Conservation (phyloP, 768 basidiomycete species). For the Leccinellum rugosiceps region DNA sequence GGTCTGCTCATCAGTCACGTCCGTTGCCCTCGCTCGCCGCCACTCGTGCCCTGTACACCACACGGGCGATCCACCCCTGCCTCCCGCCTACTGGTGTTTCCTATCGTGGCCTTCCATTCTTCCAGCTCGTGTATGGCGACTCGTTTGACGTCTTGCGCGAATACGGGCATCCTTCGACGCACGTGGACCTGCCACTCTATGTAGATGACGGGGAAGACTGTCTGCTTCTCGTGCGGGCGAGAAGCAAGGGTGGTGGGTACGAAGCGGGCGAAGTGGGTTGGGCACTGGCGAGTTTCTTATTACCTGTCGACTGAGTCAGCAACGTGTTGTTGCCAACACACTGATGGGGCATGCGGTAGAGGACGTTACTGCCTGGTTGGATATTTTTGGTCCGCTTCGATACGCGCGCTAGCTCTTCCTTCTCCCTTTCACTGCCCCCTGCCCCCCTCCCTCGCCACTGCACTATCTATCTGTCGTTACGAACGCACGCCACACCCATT, state of each 20-base stretch:
- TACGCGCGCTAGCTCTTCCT: constrained; percentile 1
- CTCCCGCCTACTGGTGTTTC: constrained; percentile 58
- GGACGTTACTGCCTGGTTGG: constrained; percentile 1
- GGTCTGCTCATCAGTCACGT: constrained; percentile 11
- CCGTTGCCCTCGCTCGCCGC: constrained; percentile 25
- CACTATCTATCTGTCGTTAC: constrained; percentile 14
- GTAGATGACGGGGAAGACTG: constrained; percentile 80
- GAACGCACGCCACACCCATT: neutral
- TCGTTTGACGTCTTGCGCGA: constrained; percentile 69
- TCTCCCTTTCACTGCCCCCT: neutral
- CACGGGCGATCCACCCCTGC: constrained; percentile 67
- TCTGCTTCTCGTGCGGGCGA: constrained; percentile 65
- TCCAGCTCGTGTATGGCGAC: constrained; percentile 60
- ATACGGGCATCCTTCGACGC: constrained; percentile 73
- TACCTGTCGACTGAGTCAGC: constrained; percentile 45
- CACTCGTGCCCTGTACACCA: constrained; percentile 58
- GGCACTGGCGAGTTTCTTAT: constrained; percentile 79
- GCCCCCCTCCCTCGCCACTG: neutral
- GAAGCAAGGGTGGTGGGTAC: constrained; percentile 19
- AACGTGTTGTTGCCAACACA: neutral
- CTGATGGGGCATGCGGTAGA: constrained; percentile 3
- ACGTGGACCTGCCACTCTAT: constrained; percentile 69
- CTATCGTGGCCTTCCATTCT: constrained; percentile 77
- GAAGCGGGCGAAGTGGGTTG: constrained; percentile 59
- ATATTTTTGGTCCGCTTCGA: constrained; percentile 14